Conservation (phyloP, 345 rosid species). For the Ceriops decandra region DNA sequence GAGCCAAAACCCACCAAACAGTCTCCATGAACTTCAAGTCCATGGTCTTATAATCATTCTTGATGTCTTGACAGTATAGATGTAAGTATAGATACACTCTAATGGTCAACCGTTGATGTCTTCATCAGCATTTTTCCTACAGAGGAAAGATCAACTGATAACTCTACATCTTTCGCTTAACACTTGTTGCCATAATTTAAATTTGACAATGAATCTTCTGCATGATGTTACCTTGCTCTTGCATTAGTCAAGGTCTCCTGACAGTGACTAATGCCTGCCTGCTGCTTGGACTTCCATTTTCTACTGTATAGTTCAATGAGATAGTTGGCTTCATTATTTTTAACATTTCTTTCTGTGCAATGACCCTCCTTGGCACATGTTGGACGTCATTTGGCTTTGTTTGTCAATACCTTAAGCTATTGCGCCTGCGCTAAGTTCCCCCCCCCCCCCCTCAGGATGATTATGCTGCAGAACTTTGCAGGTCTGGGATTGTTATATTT, state of each 20-base stretch:
- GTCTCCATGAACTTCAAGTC: slow-evolving; percentile 80
- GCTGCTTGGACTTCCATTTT: neutral
- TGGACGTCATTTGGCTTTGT: slow-evolving; percentile 71
- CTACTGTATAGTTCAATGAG: neutral
- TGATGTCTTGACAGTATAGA: no score
- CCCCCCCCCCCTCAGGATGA: slow-evolving; percentile 64
- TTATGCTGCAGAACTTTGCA: slow-evolving; percentile 90
- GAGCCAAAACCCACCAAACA: slow-evolving; percentile 92
- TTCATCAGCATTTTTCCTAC: no score
- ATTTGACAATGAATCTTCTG: no score
- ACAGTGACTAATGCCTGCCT: neutral
- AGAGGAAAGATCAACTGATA: no score
- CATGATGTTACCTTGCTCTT: neutral
- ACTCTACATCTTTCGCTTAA: no score
- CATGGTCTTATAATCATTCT: slow-evolving; percentile 88
- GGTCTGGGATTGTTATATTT: slow-evolving; percentile 41
- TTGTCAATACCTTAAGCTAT: slow-evolving; percentile 77
- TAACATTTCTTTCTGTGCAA: neutral
- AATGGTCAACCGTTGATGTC: no score
- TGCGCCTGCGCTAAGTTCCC: slow-evolving; percentile 27
- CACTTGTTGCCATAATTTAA: no score
- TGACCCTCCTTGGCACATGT: slow-evolving; percentile 42
- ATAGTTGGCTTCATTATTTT: slow-evolving; percentile 12
- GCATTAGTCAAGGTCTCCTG: no score
- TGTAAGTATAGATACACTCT: no score